phyloP scores from a whole-genome alignment of 208 protist genomes.

The Leishmania gerbilli region DNA sequence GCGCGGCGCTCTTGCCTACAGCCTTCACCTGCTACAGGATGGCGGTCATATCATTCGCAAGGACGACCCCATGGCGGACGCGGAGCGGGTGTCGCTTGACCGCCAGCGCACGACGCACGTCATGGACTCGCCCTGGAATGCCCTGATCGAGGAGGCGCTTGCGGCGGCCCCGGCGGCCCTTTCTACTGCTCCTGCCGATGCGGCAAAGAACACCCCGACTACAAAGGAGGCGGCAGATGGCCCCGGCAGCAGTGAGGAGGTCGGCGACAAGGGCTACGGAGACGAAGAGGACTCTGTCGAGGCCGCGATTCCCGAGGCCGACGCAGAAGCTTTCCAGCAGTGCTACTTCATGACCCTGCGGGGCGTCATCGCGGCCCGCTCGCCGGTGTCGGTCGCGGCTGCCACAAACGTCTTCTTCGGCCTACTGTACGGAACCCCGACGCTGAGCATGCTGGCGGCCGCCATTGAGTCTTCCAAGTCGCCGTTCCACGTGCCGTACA shows the following conservation, averaged over 20 bases:
- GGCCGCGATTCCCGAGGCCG: constrained; percentile 2
- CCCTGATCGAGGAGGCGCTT: constrained; percentile 39
- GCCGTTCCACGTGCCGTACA: constrained; percentile 74
- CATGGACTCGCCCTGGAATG: constrained; percentile 44
- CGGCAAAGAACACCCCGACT: background rate
- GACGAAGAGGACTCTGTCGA: constrained; percentile 20
- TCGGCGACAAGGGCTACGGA: background rate
- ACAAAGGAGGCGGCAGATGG: background rate
- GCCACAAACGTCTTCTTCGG: constrained; percentile 75
- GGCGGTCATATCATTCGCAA: constrained; percentile 61
- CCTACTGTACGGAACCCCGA: constrained; percentile 67
- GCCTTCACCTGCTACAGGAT: constrained; percentile 65
- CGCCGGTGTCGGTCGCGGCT: constrained; percentile 58
- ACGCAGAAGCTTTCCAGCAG: constrained; percentile 27
- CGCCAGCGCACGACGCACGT: constrained; percentile 27
- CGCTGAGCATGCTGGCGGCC: constrained; percentile 67
- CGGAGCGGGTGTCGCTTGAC: constrained; percentile 39
- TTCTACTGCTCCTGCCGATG: background rate
- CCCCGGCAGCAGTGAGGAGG: constrained; percentile 1
- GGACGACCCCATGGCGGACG: constrained; percentile 34
- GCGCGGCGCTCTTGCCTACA: constrained; percentile 50
- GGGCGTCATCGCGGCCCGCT: constrained; percentile 64
- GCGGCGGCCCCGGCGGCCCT: background rate
- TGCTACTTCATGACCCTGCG: constrained; percentile 67
- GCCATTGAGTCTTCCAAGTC: constrained; percentile 63